Conservation (phyloP, 257 asterid species). For the Fraxinus cuspidata region DNA sequence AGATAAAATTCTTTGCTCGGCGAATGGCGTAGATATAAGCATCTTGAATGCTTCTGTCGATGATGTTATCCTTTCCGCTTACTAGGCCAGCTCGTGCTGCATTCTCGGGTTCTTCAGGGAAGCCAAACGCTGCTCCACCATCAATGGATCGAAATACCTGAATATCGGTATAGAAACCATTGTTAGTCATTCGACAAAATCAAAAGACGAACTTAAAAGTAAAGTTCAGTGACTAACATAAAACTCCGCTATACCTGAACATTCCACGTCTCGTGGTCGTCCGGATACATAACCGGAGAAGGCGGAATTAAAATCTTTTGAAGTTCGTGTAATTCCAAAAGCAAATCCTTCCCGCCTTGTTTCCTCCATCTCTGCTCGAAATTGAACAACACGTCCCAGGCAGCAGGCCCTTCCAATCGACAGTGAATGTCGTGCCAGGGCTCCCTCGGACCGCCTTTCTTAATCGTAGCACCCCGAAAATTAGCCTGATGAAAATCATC, state of each 20-base stretch:
- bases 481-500: constrained; percentile 70
- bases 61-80: constrained; percentile 68
- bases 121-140: constrained; percentile 78
- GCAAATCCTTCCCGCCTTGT: constrained; percentile 51
- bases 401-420: constrained; percentile 58
- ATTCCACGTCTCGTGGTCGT: constrained; percentile 71
- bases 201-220: too few species aligned
- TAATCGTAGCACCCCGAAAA: constrained; percentile 39
- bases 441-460: constrained; percentile 75
- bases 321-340: constrained; percentile 47
- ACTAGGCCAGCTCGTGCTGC: constrained; percentile 64
- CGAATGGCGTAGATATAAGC: constrained; percentile 73
- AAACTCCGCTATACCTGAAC: constrained; percentile 36
- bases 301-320: constrained; percentile 50
- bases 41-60: constrained; percentile 78
- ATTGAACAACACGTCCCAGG: constrained; percentile 74
- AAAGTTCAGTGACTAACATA: neutral
- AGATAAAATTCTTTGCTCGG: constrained; percentile 58
- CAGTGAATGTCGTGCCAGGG: constrained; percentile 84
- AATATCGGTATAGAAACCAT: neutral
- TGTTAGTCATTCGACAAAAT: neutral
- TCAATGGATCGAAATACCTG: constrained; percentile 68
- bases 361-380: constrained; percentile 79
- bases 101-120: constrained; percentile 63
- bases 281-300: constrained; percentile 48